A percentile compares a stretch with the other conserved stretches of the same genome.
Evolutionary conservation across 2,329 filamentous ascomycete genomes (phyloP).

Genomic region (Colletotrichum orchidophilum): DNA sequence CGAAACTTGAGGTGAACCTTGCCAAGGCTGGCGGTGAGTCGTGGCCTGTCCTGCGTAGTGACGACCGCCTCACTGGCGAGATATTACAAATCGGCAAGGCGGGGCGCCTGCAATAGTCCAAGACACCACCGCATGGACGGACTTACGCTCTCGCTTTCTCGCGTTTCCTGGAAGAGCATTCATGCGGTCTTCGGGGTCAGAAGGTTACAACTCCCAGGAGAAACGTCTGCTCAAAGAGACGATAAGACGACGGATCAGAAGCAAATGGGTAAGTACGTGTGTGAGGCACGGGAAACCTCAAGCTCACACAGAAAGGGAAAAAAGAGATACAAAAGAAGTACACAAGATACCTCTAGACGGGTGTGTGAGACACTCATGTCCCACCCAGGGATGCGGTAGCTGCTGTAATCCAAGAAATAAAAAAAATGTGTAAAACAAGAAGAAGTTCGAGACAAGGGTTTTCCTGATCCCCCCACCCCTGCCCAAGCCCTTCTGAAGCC

Average conservation of each 20-base stretch:
- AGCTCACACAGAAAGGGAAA: background rate
- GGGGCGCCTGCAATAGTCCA: conserved; percentile 53
- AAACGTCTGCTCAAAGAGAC: background rate
- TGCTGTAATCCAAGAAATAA: conserved; percentile 1
- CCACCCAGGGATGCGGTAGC: conserved; percentile 16
- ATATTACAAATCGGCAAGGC: conserved; percentile 91
- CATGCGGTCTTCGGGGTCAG: background rate
- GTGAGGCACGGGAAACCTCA: conserved; percentile 7
- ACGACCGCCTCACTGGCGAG: conserved; percentile 75
- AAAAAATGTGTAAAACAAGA: conserved; percentile 21
- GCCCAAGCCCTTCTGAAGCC: background rate
- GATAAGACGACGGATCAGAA: background rate
- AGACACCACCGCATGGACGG: background rate
- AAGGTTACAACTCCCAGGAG: background rate
- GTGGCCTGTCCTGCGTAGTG: conserved; percentile 86
- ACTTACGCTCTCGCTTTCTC: background rate
- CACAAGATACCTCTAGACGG: conserved; percentile 28
- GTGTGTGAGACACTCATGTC: conserved; percentile 21
- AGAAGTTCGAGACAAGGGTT: conserved; percentile 6
- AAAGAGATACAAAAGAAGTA: conserved; percentile 6
- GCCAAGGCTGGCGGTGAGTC: conserved; percentile 77
- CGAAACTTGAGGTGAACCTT: conserved; percentile 85
- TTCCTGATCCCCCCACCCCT: background rate
- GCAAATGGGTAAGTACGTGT: background rate
- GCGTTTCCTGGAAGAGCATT: background rate